These are phyloP conservation scores for Gossypium ekmanianum DNA, from an alignment of 345 rosid genomes.

Conservation along the genomic window DNA sequence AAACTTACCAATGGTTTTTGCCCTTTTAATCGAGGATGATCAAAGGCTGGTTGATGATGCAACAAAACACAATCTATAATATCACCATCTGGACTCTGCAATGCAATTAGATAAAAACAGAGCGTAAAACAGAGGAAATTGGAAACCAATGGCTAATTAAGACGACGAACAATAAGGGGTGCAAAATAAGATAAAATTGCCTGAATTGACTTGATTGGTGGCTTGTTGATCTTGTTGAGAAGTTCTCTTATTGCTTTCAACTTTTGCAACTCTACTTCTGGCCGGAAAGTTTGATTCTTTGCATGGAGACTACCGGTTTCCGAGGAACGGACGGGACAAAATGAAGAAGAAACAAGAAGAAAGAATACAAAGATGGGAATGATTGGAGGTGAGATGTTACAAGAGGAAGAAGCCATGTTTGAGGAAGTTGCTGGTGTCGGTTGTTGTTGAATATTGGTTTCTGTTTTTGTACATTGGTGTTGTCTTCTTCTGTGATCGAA, in stretches of 20 bases:
- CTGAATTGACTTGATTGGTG: conserved; percentile 78
- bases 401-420: conserved; percentile 36
- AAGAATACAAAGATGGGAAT: conserved; percentile 37
- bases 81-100: conserved; percentile 91
- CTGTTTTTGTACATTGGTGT: conserved; percentile 32
- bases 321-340: conserved; percentile 45
- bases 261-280: conserved; percentile 54
- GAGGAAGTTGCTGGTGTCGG: conserved; percentile 32
- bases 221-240: conserved; percentile 85
- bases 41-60: conserved; percentile 88
- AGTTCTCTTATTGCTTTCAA: conserved; percentile 51
- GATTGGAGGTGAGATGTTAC: conserved; percentile 31
- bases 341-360: conserved; percentile 44
- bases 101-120: not conserved
- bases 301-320: conserved; percentile 28
- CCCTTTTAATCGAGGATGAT: conserved; percentile 74
- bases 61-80: conserved; percentile 69
- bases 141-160: not conserved
- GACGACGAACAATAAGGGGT: not conserved
- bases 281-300: conserved; percentile 59
- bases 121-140: conserved; percentile 9
- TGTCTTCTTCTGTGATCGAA: conserved; percentile 52
- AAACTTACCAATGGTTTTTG: conserved; percentile 58
- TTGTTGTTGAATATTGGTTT: conserved; percentile 17
- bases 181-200: conserved; percentile 22